These are phyloP conservation scores for Citrus trifoliata DNA, from an alignment of 345 rosid species.

Conservation along the genomic window DNA sequence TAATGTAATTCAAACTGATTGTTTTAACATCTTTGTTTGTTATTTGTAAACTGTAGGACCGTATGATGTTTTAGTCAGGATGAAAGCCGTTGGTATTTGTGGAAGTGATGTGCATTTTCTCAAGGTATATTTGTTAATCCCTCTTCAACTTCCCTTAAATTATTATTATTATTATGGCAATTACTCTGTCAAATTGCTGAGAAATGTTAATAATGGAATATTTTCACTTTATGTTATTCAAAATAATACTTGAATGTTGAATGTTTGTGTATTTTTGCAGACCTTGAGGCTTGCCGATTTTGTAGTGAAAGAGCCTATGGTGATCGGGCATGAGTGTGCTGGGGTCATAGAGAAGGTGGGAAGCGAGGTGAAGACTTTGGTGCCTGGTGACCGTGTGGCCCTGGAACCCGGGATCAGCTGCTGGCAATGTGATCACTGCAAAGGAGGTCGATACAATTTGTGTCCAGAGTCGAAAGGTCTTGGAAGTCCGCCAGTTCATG, in stretches of 20 bases:
- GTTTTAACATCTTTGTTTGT: not conserved
- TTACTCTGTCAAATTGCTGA: not conserved
- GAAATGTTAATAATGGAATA: not conserved
- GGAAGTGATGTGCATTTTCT: constrained; percentile 96
- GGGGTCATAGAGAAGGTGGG: constrained; percentile 89
- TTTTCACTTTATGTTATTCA: not conserved
- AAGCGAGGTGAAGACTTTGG: constrained; percentile 61
- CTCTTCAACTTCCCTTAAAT: not conserved
- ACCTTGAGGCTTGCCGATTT: constrained; percentile 75
- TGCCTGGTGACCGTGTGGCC: constrained; percentile 77
- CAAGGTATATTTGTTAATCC: constrained; percentile 41
- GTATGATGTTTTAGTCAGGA: constrained; percentile 71
- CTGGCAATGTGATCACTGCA: constrained; percentile 66
- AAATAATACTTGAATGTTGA: not conserved
- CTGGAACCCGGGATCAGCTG: constrained; percentile 94
- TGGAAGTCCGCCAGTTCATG: constrained; percentile 87
- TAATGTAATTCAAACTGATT: not conserved
- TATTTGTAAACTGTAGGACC: constrained; percentile 43
- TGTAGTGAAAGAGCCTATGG: constrained; percentile 92
- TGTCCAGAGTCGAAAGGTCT: constrained; percentile 95
- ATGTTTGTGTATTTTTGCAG: constrained; percentile 25
- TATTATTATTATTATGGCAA: not conserved
- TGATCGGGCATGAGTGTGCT: constrained; percentile 94
- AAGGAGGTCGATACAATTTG: constrained; percentile 76
- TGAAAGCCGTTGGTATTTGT: constrained; percentile 91